These are phyloP conservation scores for Ophidiomyces ophidiicola DNA, from an alignment of 2,329 filamentous ascomycete species.

Conservation along the genomic window DNA sequence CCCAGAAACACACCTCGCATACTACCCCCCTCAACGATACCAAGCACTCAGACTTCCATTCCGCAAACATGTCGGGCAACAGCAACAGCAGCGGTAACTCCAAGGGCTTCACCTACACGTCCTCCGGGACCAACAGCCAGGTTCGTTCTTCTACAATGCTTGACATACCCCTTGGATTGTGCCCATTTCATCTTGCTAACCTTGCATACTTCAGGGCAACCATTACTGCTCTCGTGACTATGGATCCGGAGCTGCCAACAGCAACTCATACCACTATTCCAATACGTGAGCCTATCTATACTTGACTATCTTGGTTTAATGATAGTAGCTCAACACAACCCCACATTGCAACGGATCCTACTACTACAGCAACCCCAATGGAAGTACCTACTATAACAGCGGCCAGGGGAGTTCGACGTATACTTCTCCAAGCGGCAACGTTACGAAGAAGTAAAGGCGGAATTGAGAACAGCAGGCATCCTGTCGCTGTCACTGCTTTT, in stretches of 20 bases:
- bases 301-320: not conserved
- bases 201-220: slow-evolving; percentile 44
- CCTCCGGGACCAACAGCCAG: slow-evolving; percentile 50
- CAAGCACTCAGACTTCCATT: not conserved
- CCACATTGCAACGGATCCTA: slow-evolving; percentile 51
- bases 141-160: slow-evolving; percentile 30
- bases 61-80: slow-evolving; percentile 8
- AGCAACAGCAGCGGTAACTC: slow-evolving; percentile 12
- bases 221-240: slow-evolving; percentile 56
- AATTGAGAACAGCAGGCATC: no score
- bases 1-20: not conserved
- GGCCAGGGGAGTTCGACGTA: slow-evolving; percentile 49
- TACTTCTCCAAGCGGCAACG: slow-evolving; percentile 42
- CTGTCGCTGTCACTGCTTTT: no score
- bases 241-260: slow-evolving; percentile 42
- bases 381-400: slow-evolving; percentile 56
- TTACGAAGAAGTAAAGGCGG: no score
- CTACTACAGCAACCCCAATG: slow-evolving; percentile 60
- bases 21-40: not conserved
- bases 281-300: slow-evolving; percentile 39
- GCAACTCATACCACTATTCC: slow-evolving; percentile 51
- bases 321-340: not conserved
- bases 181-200: not conserved
- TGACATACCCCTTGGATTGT: not conserved
- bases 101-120: slow-evolving; percentile 34